These are phyloP conservation scores for Rhinocladiella mackenziei DNA, from an alignment of 2,329 filamentous ascomycete genomes.

Conservation along the genomic window DNA sequence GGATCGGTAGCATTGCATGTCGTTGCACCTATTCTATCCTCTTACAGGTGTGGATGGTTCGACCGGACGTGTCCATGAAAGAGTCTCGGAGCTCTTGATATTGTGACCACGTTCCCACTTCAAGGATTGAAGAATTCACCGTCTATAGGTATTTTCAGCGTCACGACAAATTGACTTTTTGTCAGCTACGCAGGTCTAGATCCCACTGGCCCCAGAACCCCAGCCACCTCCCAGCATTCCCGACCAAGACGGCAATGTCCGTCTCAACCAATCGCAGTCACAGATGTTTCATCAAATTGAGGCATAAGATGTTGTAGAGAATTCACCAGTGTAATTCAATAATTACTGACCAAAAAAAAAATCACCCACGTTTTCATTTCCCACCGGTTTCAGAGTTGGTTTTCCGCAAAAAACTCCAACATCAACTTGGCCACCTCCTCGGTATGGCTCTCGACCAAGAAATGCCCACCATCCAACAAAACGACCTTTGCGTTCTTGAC, in stretches of 20 bases:
- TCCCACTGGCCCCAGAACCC: background rate
- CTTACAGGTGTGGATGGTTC: background rate
- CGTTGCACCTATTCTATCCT: background rate
- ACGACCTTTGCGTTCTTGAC: slow-evolving; percentile 47
- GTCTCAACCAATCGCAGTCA: background rate
- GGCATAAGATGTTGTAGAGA: too few relatives aligned
- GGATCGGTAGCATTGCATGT: too few relatives aligned
- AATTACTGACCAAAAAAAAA: too few relatives aligned
- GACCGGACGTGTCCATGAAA: too few relatives aligned
- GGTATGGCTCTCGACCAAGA: slow-evolving; percentile 46
- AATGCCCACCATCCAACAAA: slow-evolving; percentile 55
- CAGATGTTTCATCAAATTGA: too few relatives aligned
- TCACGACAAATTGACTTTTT: background rate
- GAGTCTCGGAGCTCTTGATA: too few relatives aligned
- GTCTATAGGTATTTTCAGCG: background rate
- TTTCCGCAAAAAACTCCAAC: slow-evolving; percentile 35
- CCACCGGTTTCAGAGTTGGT: too few relatives aligned
- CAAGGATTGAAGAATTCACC: background rate
- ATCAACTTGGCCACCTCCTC: slow-evolving; percentile 38
- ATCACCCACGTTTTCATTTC: too few relatives aligned
- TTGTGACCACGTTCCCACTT: background rate
- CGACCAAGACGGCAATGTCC: background rate
- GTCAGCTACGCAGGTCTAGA: background rate
- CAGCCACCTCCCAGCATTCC: background rate
- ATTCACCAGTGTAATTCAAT: too few relatives aligned